Evolutionary conservation across 2,329 filamentous ascomycete genomes (phyloP).

Genomic region (Macroventuria anomochaeta): DNA sequence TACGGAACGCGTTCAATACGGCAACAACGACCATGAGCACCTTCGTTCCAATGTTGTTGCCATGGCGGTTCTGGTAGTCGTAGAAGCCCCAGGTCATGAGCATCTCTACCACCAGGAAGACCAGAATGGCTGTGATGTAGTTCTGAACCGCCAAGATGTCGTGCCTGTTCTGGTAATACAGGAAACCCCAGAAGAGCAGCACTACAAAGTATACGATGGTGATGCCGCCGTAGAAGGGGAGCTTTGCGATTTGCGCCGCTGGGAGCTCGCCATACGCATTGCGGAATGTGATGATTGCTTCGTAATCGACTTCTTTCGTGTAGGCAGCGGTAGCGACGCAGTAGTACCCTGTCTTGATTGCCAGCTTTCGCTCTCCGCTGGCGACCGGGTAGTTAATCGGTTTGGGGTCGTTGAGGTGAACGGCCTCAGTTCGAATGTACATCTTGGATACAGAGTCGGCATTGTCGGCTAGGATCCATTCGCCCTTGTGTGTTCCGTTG

Average conservation of each 20-base stretch:
- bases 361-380: constrained; percentile 33
- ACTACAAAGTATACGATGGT: constrained; percentile 93
- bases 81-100: constrained; percentile 99
- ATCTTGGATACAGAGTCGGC: constrained; percentile 73
- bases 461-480: constrained; percentile 82
- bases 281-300: constrained; percentile 85
- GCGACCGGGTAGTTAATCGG: constrained; percentile 82
- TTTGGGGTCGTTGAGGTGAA: constrained; percentile 78
- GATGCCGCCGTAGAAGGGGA: constrained; percentile 95
- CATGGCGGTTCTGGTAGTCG: constrained; percentile 91
- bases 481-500: constrained; percentile 76
- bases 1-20: constrained; percentile 88
- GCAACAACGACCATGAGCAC: constrained; percentile 90
- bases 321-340: constrained; percentile 83
- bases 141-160: constrained; percentile 98
- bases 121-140: constrained; percentile 95
- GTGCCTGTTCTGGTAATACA: constrained; percentile 91
- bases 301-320: constrained; percentile 70
- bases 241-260: constrained; percentile 92
- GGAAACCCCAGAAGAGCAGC: constrained; percentile 86
- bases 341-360: constrained; percentile 86
- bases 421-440: constrained; percentile 77
- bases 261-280: constrained; percentile 97
- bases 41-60: constrained; percentile 81
- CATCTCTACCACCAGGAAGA: constrained; percentile 95